These are phyloP conservation scores for Colletotrichum sp. DNA, from an alignment of 2,329 filamentous ascomycete species.

Conservation along the genomic window DNA sequence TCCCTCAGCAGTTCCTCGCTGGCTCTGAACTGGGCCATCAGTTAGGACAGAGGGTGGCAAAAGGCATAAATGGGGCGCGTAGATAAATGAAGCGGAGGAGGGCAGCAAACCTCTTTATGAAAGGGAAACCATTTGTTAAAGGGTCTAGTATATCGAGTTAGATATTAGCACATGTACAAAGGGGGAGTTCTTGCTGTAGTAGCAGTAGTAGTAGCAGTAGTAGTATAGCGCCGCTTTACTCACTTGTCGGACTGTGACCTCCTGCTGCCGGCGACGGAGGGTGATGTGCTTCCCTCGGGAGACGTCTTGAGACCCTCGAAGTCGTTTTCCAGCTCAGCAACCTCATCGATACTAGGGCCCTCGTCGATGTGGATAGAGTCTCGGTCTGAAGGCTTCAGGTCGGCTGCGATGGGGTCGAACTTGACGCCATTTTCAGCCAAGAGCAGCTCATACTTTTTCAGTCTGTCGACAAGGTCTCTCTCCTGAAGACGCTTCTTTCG, in stretches of 20 bases:
- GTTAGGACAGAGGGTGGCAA: background rate
- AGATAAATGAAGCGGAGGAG: background rate
- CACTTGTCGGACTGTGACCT: constrained; percentile 31
- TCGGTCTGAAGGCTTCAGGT: constrained; percentile 41
- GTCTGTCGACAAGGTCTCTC: constrained; percentile 71
- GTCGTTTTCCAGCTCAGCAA: constrained; percentile 61
- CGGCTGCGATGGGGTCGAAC: constrained; percentile 71
- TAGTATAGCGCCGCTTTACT: background rate
- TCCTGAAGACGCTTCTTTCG: constrained; percentile 72
- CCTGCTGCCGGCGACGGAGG: constrained; percentile 26
- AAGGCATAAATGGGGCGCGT: background rate
- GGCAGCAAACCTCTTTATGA: constrained; percentile 52
- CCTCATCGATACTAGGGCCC: constrained; percentile 45
- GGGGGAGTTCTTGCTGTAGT: background rate
- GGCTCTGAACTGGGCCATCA: constrained; percentile 49
- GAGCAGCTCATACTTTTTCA: constrained; percentile 71
- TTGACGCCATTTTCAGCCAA: constrained; percentile 69
- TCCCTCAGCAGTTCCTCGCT: constrained; percentile 53
- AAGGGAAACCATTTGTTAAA: constrained; percentile 57
- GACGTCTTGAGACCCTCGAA: constrained; percentile 61
- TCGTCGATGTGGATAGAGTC: constrained; percentile 7
- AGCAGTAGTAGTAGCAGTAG: background rate
- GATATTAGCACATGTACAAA: background rate
- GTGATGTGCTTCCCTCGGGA: constrained; percentile 47
- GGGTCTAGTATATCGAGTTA: background rate